Base-by-base conservation (phyloP, 176 grass and related monocot species). In the Carex kokanica region DNA sequence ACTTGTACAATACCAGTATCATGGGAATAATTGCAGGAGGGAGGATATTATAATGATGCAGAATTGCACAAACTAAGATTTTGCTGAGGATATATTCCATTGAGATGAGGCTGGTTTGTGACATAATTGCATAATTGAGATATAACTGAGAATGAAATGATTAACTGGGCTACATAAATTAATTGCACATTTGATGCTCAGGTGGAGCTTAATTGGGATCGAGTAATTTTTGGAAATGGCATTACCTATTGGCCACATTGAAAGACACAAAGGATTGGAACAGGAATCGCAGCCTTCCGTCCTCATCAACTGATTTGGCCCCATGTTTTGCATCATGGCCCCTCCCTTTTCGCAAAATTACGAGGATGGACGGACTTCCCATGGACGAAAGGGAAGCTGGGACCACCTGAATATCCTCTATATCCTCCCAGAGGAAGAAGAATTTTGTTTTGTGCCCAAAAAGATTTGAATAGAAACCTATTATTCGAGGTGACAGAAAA, bases 341-440 rank as follows among this genome's bases (percentile, higher is more conserved):
- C 87, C 88, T 95, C 63, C 86, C 93, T 86, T 90, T 98, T 15
- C 86, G 87, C 77, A 98, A 88, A 91, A 83, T 86, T 86, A 98
- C 90, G 25, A 95, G 18, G 58, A 95, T 85, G 64, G 84, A 86
- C 55, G 96, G 96, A 78, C 89, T 93, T 38, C 92, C 96, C 96
- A 98, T 98, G 17, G 91, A 90, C 74, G 89, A 82, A 15, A 98
- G 84, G 21, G 89, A 90, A 82, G 96, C 79, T 47, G 92, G 84
- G 51, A 86, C 40, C 34, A 98, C 79, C 79, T 91, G 79, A 15
- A 98, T 88, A 23, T 98, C 90, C 61, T 98, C 95, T 90, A 98
- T 98, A 90, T 98, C 96, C 83, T 98, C 93, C 96, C 96, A 98
- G 84, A 98, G 93, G 84, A 95, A 93, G 89, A 98, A 98, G 84